Evolutionary conservation across 257 asterid genomes (phyloP).

Genomic region (Fraxinus americana): DNA sequence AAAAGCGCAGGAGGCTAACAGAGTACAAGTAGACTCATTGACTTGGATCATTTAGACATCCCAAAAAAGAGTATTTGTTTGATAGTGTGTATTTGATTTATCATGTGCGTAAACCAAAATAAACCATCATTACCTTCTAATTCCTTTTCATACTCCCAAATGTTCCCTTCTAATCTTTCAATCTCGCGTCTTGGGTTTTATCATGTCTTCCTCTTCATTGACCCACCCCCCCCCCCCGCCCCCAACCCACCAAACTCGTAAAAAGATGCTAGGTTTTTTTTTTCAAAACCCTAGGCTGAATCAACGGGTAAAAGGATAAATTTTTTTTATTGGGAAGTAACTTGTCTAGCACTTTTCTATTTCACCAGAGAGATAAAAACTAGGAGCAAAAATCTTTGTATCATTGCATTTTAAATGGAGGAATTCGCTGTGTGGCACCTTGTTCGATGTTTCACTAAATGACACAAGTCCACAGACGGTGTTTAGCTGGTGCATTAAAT

Average conservation of each 20-base stretch:
- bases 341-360: slow-evolving; percentile 43
- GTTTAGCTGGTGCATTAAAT: slow-evolving; percentile 49
- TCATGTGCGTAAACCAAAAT: slow-evolving; percentile 51
- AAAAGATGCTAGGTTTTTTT: neutral
- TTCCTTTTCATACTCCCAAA: slow-evolving; percentile 80
- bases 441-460: slow-evolving; percentile 46
- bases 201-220: slow-evolving; percentile 59
- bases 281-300: slow-evolving; percentile 77
- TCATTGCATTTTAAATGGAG: slow-evolving; percentile 11
- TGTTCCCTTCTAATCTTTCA: slow-evolving; percentile 78
- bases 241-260: neutral
- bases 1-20: slow-evolving; percentile 21
- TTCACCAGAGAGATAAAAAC: slow-evolving; percentile 29
- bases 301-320: slow-evolving; percentile 39
- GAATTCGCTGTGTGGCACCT: slow-evolving; percentile 32
- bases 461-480: slow-evolving; percentile 48
- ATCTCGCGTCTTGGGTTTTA: slow-evolving; percentile 77
- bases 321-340: slow-evolving; percentile 44
- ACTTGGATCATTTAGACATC: slow-evolving; percentile 40
- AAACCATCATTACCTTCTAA: slow-evolving; percentile 85
- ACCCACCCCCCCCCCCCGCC: slow-evolving; percentile 22
- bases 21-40: slow-evolving; percentile 51
- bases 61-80: slow-evolving; percentile 53
- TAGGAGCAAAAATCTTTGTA: slow-evolving; percentile 30
- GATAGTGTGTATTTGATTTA: slow-evolving; percentile 41